Percentiles rank a stretch among this genome's conserved stretches.
phyloP scores from a whole-genome alignment of 306 rosid species.

The Senna siamea region DNA sequence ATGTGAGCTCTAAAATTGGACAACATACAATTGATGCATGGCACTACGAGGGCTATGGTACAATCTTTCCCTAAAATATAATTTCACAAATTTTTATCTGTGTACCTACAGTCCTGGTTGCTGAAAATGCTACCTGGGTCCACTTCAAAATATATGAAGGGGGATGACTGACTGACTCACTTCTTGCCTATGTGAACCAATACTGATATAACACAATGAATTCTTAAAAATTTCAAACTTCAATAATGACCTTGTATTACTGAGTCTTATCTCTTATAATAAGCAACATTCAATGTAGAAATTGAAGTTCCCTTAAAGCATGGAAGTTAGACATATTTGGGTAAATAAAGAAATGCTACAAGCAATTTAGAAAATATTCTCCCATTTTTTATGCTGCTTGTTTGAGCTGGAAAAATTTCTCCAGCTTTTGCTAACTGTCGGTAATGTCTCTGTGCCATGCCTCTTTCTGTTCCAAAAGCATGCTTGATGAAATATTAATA shows the following conservation, averaged over 20 bases:
- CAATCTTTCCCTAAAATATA: background rate
- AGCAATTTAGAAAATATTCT: background rate
- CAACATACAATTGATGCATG: background rate
- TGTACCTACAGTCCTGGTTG: too few relatives aligned
- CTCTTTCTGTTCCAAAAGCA: background rate
- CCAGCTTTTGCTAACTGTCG: background rate
- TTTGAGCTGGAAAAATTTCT: background rate
- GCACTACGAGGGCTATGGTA: background rate
- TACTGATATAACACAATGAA: background rate
- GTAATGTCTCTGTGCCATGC: background rate
- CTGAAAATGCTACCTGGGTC: too few relatives aligned
- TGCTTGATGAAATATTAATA: background rate
- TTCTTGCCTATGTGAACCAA: too few relatives aligned
- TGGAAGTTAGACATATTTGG: background rate
- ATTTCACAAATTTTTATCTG: too few relatives aligned
- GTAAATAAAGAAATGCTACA: background rate
- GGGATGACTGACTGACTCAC: too few relatives aligned
- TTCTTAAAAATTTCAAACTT: background rate
- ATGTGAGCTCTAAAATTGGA: background rate
- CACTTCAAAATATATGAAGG: too few relatives aligned
- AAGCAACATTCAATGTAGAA: background rate
- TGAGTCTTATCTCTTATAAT: background rate
- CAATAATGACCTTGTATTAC: background rate
- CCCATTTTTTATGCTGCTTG: background rate
- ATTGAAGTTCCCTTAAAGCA: background rate